A percentile compares a stretch with the other conserved stretches of the same genome.
Conservation (phyloP, 208 protist species). For the Leishmania amazonensis region DNA sequence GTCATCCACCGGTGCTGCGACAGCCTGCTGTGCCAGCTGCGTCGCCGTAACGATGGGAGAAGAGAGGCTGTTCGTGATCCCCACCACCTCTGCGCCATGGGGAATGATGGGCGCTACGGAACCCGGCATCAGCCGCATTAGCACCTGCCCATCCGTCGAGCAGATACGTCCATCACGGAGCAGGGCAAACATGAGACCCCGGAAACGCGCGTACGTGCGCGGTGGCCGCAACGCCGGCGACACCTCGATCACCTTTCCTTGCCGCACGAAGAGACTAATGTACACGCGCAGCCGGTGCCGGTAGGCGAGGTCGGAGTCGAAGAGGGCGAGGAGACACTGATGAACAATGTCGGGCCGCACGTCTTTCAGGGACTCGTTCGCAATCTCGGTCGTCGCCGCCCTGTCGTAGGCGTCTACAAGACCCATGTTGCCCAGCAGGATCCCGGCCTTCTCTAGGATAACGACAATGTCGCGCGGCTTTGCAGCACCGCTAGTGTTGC, state of each 20-base stretch:
- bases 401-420: constrained; percentile 89
- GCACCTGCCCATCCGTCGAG: constrained; percentile 63
- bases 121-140: constrained; percentile 79
- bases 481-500: constrained; percentile 3
- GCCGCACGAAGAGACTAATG: constrained; percentile 71
- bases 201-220: constrained; percentile 87
- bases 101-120: constrained; percentile 87
- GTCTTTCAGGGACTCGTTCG: constrained; percentile 72
- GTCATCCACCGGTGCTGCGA: constrained; percentile 58
- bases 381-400: constrained; percentile 74
- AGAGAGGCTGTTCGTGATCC: constrained; percentile 65
- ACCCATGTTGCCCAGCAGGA: constrained; percentile 72
- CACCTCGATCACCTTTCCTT: constrained; percentile 84
- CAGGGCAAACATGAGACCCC: constrained; percentile 79
- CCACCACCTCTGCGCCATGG: constrained; percentile 73
- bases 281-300: constrained; percentile 81
- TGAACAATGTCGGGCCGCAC: constrained; percentile 92
- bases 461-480: constrained; percentile 77
- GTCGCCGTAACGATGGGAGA: constrained; percentile 62
- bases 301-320: constrained; percentile 84
- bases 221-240: constrained; percentile 86
- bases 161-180: constrained; percentile 79
- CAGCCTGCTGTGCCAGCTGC: constrained; percentile 34
- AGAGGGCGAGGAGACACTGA: constrained; percentile 92
- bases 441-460: constrained; percentile 85